Base-by-base conservation (phyloP, 805 yeast species). In the Suhomyces canberraensis region DNA sequence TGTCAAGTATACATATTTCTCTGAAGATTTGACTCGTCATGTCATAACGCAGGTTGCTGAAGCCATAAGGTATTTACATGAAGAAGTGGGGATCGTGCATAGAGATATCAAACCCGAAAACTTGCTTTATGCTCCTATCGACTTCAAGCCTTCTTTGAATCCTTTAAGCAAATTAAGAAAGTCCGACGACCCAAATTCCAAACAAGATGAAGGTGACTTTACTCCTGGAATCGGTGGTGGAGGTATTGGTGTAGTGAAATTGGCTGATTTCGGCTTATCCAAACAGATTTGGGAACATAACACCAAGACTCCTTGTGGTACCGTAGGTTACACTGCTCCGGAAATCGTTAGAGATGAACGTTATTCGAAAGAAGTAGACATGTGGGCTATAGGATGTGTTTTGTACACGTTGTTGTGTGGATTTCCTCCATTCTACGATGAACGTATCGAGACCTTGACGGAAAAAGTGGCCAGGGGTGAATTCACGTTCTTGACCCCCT, bases 311-410 rank as follows among this genome's bases (percentile, higher is more conserved):
- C 98, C 98, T 0, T 93, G 98, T 64, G 98, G 98, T 35, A 93
- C 98, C 1, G 96, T 93, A 13, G 98, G 98, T 3, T 93, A 93
- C 55, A 91, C 98, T 2, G 98, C 98, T 0, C 98, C 98, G 0
- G 98, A 93, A 61, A 91, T 93, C 49, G 98, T 93, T 27, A 81
- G 84, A 46, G 98, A 93, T 60, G 95, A 90, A 65, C 74, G 81
- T 31, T 93, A 93, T 56, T 85, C 96, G 1, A 88, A 86, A 66
- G 84, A 89, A 45, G 98, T 93, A 25, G 98, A 93, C 58, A 87
- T 93, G 93, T 93, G 98, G 98, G 97, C 97, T 4, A 69, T 93
- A 37, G 98, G 98, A 0, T 93, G 98, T 64, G 96, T 93, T 0
- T 64, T 93, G 37, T 93, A 93, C 56, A 93, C 98, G 0, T 68